Base-by-base conservation (phyloP, 495 filamentous ascomycete genomes). In the Umbilicaria muhlenbergii region DNA sequence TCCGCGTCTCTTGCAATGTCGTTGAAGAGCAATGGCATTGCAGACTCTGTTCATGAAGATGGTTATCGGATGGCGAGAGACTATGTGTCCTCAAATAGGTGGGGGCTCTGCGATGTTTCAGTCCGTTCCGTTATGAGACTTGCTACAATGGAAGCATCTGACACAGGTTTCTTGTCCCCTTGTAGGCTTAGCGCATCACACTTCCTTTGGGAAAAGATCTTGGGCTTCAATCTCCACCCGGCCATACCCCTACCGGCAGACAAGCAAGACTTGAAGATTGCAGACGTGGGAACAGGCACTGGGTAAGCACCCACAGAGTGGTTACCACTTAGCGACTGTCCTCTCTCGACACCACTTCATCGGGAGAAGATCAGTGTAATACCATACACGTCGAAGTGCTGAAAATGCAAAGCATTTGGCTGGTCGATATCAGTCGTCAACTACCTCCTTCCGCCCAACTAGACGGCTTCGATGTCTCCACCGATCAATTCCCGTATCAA, bases 251-350 rank as follows among this genome's bases (percentile, higher is more conserved):
- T 56, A 14, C 48, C 36, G 5, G 39, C 51, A 5, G 34, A 46
- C n/a, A 31, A 24, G 12, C 18, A 36, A 10, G 31, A 33, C 5
- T 51, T 58, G 47, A 56, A 48, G 34, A 53, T 64, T 11, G 60
- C 59, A 1, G 59, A 64, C 1, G 17, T 64, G 28, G 58, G 57
- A 1, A 56, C 55, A 3, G 57, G 59, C 11, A 64, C 60, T 5
- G 60, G 53, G 60, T 60, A 51, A n/a, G 48, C 39, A 38, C 11
- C 4, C 33, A 12, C 12, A 6, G 5, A 6, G 8, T 8, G 24
- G 4, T 28, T 28, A 8, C 6, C 24, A 28, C 24, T 10, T 6
- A 28, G 24, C 24, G 4, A 28, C 24, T 28, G 24, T 28, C 28
- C 15, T 13, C 7, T 14, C n/a, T 31, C 3, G 13, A 33, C 14